A percentile compares a stretch with the other conserved stretches of the same genome.
Evolutionary conservation across 805 yeast genomes (phyloP).

Genomic region (Naumovozyma castellii): DNA sequence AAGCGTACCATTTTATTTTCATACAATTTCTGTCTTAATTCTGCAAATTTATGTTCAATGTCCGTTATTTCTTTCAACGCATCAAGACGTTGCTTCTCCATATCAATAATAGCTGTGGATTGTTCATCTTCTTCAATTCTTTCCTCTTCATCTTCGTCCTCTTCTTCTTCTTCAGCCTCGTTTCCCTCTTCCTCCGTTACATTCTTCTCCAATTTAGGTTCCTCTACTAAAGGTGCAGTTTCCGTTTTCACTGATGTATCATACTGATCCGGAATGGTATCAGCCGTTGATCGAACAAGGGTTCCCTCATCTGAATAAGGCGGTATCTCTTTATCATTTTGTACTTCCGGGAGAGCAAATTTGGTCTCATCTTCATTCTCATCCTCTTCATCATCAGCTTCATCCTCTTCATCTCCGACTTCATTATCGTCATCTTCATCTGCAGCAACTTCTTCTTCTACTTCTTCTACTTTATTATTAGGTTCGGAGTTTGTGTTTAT

Average conservation of each 20-base stretch:
- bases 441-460: conserved; percentile 8
- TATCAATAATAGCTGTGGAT: conserved; percentile 15
- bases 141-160: conserved; percentile 7
- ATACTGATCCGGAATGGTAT: too few relatives aligned
- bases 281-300: too few relatives aligned
- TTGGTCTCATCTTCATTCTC: conserved; percentile 9
- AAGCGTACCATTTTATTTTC: conserved; percentile 71
- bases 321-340: background rate
- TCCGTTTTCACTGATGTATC: too few relatives aligned
- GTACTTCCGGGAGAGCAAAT: too few relatives aligned
- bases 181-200: conserved; percentile 14
- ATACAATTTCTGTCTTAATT: conserved; percentile 71
- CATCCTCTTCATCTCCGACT: conserved; percentile 20
- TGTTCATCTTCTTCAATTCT: conserved; percentile 9
- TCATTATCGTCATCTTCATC: conserved; percentile 12
- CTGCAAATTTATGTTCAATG: conserved; percentile 82
- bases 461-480: conserved; percentile 3
- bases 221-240: too few relatives aligned
- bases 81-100: conserved; percentile 21
- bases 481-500: conserved; percentile 19
- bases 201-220: conserved; percentile 9
- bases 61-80: conserved; percentile 55
- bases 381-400: conserved; percentile 9
- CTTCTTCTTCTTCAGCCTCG: conserved; percentile 13
- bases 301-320: too few relatives aligned